A percentile compares a stretch with the other conserved stretches of the same genome.
phyloP scores from a whole-genome alignment of 768 basidiomycete species.

The Melanogaster broomeanus region DNA sequence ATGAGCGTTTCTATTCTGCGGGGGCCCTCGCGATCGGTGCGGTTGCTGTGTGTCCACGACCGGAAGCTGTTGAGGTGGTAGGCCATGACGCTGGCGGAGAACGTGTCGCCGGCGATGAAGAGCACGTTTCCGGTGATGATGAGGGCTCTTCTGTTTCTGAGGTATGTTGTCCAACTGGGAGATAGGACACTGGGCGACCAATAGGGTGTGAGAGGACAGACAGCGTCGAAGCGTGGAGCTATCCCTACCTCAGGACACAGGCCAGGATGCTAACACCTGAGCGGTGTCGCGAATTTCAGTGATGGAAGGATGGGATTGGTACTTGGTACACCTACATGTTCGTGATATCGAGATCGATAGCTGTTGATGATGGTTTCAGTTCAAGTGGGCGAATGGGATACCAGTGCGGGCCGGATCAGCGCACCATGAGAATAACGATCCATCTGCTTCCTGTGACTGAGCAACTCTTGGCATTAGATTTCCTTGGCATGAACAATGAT shows the following conservation, averaged over 20 bases:
- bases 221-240: not conserved
- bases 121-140: constrained; percentile 22
- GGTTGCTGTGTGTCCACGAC: constrained; percentile 3
- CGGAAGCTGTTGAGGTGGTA: constrained; percentile 20
- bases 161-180: constrained; percentile 14
- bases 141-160: not conserved
- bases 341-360: constrained; percentile 17
- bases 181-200: constrained; percentile 2
- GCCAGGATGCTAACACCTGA: constrained; percentile 18
- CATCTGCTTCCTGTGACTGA: constrained; percentile 16
- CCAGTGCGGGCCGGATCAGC: not conserved
- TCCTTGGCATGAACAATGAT: not conserved
- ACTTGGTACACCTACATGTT: constrained; percentile 10
- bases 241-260: constrained; percentile 15
- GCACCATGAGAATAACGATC: constrained; percentile 24
- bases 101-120: constrained; percentile 25
- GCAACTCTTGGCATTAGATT: constrained; percentile 4
- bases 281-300: not conserved
- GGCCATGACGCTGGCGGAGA: constrained; percentile 21
- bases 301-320: not conserved
- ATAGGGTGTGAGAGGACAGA: not conserved
- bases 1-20: constrained; percentile 22
- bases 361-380: constrained; percentile 3
- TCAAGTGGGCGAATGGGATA: not conserved
- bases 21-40: not conserved